Evolutionary conservation across 495 filamentous ascomycete genomes (phyloP).

Genomic region (Neurospora sp.): DNA sequence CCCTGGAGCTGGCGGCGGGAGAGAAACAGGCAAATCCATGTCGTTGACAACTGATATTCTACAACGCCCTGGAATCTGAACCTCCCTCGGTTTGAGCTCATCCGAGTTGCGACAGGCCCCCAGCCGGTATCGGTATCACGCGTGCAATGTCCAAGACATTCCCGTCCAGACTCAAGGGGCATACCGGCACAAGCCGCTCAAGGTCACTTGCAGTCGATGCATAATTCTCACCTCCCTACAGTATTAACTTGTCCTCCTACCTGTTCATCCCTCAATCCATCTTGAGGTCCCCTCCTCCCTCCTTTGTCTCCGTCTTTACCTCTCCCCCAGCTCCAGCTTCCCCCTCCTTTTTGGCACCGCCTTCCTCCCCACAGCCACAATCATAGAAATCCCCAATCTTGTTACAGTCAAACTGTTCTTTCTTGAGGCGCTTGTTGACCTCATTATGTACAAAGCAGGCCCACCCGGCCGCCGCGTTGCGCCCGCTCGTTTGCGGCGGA

Average conservation of each 20-base stretch:
- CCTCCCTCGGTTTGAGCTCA: not conserved
- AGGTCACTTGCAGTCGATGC: not conserved
- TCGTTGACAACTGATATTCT: not conserved
- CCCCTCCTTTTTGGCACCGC: constrained; percentile 26
- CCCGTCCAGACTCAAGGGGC: not conserved
- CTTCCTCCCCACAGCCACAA: constrained; percentile 84
- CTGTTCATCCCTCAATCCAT: constrained; percentile 27
- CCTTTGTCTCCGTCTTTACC: constrained; percentile 1
- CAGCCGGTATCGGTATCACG: not conserved
- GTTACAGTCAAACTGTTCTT: constrained; percentile 76
- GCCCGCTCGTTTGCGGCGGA: constrained; percentile 82
- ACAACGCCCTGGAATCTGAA: not conserved
- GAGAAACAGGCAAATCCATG: not conserved
- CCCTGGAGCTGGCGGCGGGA: not conserved
- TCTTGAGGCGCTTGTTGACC: constrained; percentile 79
- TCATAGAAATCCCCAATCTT: constrained; percentile 91
- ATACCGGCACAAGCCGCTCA: not conserved
- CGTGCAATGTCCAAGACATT: not conserved
- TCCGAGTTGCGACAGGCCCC: not conserved
- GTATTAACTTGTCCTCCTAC: not conserved
- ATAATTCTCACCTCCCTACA: not conserved
- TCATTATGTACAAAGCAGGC: constrained; percentile 91
- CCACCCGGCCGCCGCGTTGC: constrained; percentile 80
- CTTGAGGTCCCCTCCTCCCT: constrained; percentile 21
- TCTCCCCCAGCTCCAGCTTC: not conserved